Conservation (phyloP, 768 basidiomycete genomes). For the Psilocybe azurescens region DNA sequence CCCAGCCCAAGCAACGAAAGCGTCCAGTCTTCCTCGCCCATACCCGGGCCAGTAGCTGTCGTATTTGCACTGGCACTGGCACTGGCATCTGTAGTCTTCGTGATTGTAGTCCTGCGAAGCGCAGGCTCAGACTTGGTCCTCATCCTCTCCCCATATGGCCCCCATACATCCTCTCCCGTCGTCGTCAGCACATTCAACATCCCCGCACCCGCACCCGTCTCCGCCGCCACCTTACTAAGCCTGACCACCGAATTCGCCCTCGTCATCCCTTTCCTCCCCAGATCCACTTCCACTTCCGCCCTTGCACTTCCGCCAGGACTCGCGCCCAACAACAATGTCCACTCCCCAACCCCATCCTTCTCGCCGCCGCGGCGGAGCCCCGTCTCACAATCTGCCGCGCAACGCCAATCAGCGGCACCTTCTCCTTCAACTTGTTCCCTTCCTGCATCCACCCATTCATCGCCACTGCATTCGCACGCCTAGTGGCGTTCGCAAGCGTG, state of each 20-base stretch:
- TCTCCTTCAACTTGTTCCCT: not conserved
- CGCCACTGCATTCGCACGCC: too few species aligned
- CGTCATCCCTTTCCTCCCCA: not conserved
- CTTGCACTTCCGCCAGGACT: too few species aligned
- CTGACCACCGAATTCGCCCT: not conserved
- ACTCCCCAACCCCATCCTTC: not conserved
- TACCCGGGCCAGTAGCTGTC: constrained; percentile 1
- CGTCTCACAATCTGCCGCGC: not conserved
- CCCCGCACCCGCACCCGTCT: not conserved
- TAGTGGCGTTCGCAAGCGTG: not conserved
- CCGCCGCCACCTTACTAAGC: not conserved
- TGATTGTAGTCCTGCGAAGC: not conserved
- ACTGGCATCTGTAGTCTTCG: too few species aligned
- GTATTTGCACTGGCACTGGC: too few species aligned
- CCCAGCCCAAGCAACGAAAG: not conserved
- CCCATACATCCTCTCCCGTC: not conserved
- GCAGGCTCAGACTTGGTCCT: constrained; percentile 29
- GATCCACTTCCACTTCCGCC: not conserved
- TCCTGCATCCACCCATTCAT: too few species aligned
- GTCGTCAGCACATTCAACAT: not conserved
- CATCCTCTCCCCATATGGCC: constrained; percentile 1
- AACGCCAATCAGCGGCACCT: not conserved
- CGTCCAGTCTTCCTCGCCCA: not conserved
- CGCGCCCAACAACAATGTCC: not conserved
- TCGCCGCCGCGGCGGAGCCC: not conserved